Conservation (phyloP, 306 rosid species). For the Carpinus viminea region DNA sequence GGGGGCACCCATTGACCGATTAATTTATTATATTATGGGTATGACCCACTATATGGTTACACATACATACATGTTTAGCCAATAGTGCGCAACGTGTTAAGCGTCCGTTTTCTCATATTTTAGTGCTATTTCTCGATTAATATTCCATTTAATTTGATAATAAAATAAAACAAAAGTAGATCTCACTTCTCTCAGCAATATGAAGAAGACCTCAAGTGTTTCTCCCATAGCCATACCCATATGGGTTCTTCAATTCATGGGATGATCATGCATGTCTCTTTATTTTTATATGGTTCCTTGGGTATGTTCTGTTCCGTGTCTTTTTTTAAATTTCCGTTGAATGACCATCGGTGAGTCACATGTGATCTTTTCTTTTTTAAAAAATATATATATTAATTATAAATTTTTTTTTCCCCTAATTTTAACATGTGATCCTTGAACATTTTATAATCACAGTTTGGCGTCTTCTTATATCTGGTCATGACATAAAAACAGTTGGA, state of each 20-base stretch:
- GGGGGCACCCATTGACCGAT: too few species aligned
- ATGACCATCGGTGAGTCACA: background rate
- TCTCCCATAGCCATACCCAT: too few species aligned
- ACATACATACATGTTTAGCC: background rate
- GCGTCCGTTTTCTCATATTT: background rate
- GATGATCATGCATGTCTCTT: background rate
- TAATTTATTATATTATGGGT: too few species aligned
- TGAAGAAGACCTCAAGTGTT: too few species aligned
- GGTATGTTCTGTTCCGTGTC: background rate
- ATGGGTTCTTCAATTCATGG: too few species aligned
- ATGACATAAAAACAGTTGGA: background rate
- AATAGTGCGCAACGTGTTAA: background rate
- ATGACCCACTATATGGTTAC: too few species aligned
- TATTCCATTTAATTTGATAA: background rate
- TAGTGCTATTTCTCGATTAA: background rate
- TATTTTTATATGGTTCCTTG: background rate
- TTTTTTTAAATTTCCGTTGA: background rate
- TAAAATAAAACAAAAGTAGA: background rate
- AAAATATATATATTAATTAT: too few species aligned
- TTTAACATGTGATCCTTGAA: too few species aligned
- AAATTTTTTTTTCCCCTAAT: too few species aligned
- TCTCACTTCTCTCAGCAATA: too few species aligned
- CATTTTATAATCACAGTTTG: too few species aligned
- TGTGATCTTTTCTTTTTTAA: background rate
- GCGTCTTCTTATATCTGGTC: too few species aligned